Percentiles rank a stretch among this genome's conserved stretches.
Evolutionary conservation across 345 rosid species (phyloP).

Genomic region (Eucalyptus erythrocorys): DNA sequence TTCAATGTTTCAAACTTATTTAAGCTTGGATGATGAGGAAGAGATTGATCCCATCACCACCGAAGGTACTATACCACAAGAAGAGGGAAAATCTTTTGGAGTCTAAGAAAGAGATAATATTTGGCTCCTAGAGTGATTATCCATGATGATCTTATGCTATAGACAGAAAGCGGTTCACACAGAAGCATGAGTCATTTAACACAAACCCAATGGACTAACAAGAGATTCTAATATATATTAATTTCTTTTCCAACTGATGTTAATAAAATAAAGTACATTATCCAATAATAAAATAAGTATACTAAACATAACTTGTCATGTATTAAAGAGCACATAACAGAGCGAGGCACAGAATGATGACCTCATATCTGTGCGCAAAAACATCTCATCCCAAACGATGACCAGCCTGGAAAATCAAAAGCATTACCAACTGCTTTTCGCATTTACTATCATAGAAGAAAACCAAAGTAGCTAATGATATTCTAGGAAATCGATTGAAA

Average conservation of each 20-base stretch:
- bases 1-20: not conserved
- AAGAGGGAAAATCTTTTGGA: not conserved
- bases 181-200: not conserved
- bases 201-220: not conserved
- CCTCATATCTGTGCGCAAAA: not conserved
- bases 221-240: too few relatives aligned
- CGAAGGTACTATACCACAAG: too few relatives aligned
- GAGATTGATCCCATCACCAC: too few relatives aligned
- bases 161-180: not conserved
- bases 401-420: not conserved
- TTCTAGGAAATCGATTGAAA: not conserved
- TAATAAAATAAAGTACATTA: not conserved
- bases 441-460: not conserved
- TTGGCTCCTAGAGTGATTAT: not conserved
- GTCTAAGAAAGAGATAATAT: not conserved
- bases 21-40: not conserved
- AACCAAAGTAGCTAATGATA: not conserved
- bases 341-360: rapidly evolving
- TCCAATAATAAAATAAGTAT: not conserved
- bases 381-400: not conserved
- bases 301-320: not conserved
- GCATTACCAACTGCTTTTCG: not conserved
- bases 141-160: not conserved
- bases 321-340: not conserved
- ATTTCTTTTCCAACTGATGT: not conserved